Evolutionary conservation across 192 early-diverging fungal species (phyloP).

Genomic region (Coemansia sp.): DNA sequence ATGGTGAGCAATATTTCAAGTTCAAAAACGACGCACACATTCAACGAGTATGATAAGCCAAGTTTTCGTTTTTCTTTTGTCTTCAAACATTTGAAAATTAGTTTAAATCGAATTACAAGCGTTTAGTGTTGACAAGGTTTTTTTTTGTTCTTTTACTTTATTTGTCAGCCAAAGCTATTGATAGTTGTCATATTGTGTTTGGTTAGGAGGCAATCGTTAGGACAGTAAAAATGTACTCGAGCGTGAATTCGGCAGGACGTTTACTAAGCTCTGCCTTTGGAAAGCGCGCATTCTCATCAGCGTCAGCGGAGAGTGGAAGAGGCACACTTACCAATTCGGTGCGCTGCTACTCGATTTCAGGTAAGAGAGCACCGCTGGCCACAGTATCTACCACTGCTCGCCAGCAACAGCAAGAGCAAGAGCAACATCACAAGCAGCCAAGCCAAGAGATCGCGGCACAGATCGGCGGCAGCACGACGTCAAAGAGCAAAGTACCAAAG

Average conservation of each 20-base stretch:
- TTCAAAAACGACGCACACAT: no score
- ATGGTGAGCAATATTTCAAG: neutral
- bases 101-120: no score
- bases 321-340: neutral
- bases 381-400: conserved; percentile 1
- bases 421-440: conserved; percentile 6
- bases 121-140: no score
- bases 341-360: conserved; percentile 40
- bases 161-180: neutral
- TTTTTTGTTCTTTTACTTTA: neutral
- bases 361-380: conserved; percentile 23
- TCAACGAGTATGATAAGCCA: neutral
- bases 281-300: conserved; percentile 19
- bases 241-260: conserved; percentile 4
- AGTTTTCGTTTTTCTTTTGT: no score
- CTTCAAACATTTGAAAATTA: no score
- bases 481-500: conserved; percentile 37
- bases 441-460: neutral
- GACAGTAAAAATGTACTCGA: conserved; percentile 3
- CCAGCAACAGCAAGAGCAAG: conserved; percentile 7
- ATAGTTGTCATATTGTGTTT: neutral
- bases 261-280: conserved; percentile 7
- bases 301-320: neutral
- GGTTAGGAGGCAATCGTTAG: no score
- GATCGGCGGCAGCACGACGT: neutral